A percentile compares a stretch with the other conserved stretches of the same genome.
Evolutionary conservation across 208 protist genomes (phyloP).

Genomic region (Trypanosoma melophagium): DNA sequence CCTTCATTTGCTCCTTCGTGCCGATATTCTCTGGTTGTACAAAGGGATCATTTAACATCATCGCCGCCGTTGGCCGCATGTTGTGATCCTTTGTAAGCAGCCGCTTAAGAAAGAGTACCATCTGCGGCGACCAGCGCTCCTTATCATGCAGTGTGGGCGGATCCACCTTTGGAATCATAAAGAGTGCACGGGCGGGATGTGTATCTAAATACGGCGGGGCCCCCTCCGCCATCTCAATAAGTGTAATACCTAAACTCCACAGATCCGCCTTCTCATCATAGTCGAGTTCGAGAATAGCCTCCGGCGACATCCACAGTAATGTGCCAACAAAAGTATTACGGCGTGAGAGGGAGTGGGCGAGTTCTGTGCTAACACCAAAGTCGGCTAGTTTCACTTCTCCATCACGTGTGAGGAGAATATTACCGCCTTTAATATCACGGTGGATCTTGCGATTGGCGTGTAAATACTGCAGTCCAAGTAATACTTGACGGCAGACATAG

Average conservation of each 20-base stretch:
- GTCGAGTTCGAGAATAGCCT: slow-evolving; percentile 85
- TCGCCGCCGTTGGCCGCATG: slow-evolving; percentile 56
- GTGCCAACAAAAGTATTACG: slow-evolving; percentile 92
- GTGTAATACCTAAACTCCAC: slow-evolving; percentile 95
- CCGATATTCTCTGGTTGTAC: slow-evolving; percentile 53
- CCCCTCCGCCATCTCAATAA: slow-evolving; percentile 96
- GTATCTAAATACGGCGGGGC: slow-evolving; percentile 90
- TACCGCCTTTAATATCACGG: slow-evolving; percentile 93
- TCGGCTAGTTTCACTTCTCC: slow-evolving; percentile 93
- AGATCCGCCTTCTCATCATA: slow-evolving; percentile 94
- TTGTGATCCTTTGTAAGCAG: slow-evolving; percentile 81
- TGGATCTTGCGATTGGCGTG: slow-evolving; percentile 89
- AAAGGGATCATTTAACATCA: slow-evolving; percentile 85
- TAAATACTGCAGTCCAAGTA: slow-evolving; percentile 89
- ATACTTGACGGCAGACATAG: slow-evolving; percentile 78
- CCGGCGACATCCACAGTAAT: slow-evolving; percentile 93
- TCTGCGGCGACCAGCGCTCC: slow-evolving; percentile 86
- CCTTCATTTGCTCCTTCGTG: slow-evolving; percentile 61
- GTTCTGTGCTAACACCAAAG: slow-evolving; percentile 88
- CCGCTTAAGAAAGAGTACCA: slow-evolving; percentile 79
- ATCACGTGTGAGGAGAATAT: slow-evolving; percentile 88
- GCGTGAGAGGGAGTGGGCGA: slow-evolving; percentile 77
- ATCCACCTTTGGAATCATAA: slow-evolving; percentile 72
- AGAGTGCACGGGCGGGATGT: slow-evolving; percentile 75
- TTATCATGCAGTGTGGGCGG: slow-evolving; percentile 78